Evolutionary conservation across 192 early-diverging fungal genomes (phyloP), one percentile per base, ranked within the genome.

Genomic region (Podila epigama): DNA sequence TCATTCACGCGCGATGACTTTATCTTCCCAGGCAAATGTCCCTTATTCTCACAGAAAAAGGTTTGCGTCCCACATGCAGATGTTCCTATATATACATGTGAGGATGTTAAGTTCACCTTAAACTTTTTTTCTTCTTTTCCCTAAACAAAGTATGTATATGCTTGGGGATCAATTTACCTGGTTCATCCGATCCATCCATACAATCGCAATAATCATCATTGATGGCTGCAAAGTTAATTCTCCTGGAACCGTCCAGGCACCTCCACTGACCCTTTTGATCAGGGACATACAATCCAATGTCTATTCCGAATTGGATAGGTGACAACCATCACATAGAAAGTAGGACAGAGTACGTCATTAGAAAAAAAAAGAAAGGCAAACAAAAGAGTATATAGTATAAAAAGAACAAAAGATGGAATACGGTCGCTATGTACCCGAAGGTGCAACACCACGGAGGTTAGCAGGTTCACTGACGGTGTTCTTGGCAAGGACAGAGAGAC

Each of bases 171-270:
- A 37, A 22, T 20, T 54, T 78, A 91, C 93, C 97, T 27, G 96
- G 95, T 71, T 99, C 97, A 77, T 99, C 97, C 15, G 90, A 92
- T 3, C 96, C 95, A 80, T 99, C 97, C 41, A 83, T 28, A 68
- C 97, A 99, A 81, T 99, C 96, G 85, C 97, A 99, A 66, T 96
- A 99, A 80, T 99, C 95, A 79, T 99, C 96, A 59, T 99, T 99
- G 41, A 99, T 88, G 2, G 88, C 85, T 2, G 79, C 70, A 60
- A 87, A 90, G 1, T 89, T 87, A 31, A 98, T 93, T 25, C 39
- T 71, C 31, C 83, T 82, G 8, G 89, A 89, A 7, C 87, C 88
- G 66, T 96, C 95, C 22, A 95, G 77, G 62, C 97, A 98, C 1
- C 22, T 78, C 78, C 92, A 94, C 7, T 80, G 37, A 5, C 28